A percentile compares a stretch with the other conserved stretches of the same genome.
Conservation (phyloP, 2,329 filamentous ascomycete species). For the Aquanectria penicillioides region DNA sequence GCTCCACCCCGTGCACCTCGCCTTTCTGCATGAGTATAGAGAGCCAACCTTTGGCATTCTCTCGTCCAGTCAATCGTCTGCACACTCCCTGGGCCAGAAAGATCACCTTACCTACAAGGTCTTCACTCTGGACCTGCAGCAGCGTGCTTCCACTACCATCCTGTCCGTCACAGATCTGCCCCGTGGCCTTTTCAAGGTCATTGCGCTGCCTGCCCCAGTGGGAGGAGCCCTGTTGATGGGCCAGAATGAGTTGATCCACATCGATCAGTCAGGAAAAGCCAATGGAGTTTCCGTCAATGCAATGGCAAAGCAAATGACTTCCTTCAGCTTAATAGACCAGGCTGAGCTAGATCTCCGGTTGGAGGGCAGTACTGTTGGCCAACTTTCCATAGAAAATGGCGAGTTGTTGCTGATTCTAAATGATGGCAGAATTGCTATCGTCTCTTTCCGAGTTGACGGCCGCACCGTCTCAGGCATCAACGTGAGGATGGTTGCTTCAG, state of each 20-base stretch:
- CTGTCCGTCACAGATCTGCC: constrained; percentile 87
- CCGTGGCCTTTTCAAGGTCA: constrained; percentile 84
- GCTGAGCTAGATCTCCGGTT: constrained; percentile 81
- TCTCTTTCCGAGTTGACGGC: constrained; percentile 89
- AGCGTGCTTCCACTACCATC: constrained; percentile 91
- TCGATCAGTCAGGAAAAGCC: constrained; percentile 94
- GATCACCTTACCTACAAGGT: constrained; percentile 92
- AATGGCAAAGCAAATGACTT: constrained; percentile 83
- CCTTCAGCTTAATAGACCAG: constrained; percentile 88
- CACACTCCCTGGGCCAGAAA: constrained; percentile 82
- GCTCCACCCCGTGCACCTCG: constrained; percentile 88
- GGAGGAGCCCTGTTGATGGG: constrained; percentile 90
- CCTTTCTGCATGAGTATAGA: constrained; percentile 95
- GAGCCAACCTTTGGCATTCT: constrained; percentile 97
- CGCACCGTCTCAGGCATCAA: constrained; percentile 88
- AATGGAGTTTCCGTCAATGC: constrained; percentile 94
- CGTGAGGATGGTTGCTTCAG: constrained; percentile 71
- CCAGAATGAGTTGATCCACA: constrained; percentile 89
- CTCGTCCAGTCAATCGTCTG: constrained; percentile 78
- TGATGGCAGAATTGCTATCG: constrained; percentile 77
- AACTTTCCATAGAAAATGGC: constrained; percentile 78
- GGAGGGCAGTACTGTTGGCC: constrained; percentile 82
- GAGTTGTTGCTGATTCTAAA: constrained; percentile 86
- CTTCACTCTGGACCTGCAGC: constrained; percentile 93
- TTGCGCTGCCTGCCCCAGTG: constrained; percentile 85